Percentiles rank a stretch among this genome's conserved stretches.
These are phyloP conservation scores for Euphrasia confusa DNA, from an alignment of 257 asterid species.

Conservation along the genomic window DNA sequence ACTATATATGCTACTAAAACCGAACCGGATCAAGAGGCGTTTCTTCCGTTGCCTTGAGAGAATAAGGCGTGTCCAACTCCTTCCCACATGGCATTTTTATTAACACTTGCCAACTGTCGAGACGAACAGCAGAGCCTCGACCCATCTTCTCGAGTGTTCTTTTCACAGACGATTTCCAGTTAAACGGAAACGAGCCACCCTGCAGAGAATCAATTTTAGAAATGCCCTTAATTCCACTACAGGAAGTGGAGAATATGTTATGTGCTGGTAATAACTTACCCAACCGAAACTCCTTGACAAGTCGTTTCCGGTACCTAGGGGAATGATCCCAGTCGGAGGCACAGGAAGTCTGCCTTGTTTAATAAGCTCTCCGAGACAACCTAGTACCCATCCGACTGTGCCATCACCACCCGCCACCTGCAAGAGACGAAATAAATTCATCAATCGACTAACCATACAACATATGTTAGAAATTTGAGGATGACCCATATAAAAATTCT, in stretches of 20 bases:
- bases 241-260: background rate
- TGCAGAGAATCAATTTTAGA: conserved; percentile 23
- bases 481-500: too few species aligned
- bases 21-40: conserved; percentile 72
- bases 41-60: conserved; percentile 64
- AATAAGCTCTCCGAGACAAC: conserved; percentile 86
- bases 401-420: conserved; percentile 99
- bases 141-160: conserved; percentile 69
- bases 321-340: conserved; percentile 82
- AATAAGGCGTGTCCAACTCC: conserved; percentile 64
- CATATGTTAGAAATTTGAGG: too few species aligned
- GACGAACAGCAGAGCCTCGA: conserved; percentile 48
- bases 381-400: conserved; percentile 98
- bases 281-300: conserved; percentile 92
- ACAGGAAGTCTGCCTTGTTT: conserved; percentile 57
- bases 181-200: conserved; percentile 96
- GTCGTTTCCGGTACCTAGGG: conserved; percentile 99
- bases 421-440: conserved; percentile 23
- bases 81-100: conserved; percentile 83
- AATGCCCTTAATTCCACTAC: background rate
- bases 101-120: conserved; percentile 88
- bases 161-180: conserved; percentile 83
- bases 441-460: conserved; percentile 16
- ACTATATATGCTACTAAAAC: too few species aligned
- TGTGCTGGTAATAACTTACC: conserved; percentile 47